phyloP scores from a whole-genome alignment of 768 basidiomycete species.

The Neoboletus magnificus region DNA sequence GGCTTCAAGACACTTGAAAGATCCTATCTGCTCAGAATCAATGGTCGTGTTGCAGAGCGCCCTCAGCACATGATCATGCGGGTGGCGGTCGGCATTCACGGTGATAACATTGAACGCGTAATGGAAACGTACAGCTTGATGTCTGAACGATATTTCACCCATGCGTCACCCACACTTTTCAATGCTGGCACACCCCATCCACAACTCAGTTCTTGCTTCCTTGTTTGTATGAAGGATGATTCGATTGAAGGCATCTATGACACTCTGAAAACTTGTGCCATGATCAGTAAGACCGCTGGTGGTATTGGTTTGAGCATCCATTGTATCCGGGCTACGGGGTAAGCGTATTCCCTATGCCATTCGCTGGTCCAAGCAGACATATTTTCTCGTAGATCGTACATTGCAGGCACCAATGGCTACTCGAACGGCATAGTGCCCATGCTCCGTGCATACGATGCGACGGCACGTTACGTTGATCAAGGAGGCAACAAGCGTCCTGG shows the following conservation, averaged over 20 bases:
- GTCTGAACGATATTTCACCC: conserved; percentile 98
- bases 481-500: conserved; percentile 99
- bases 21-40: conserved; percentile 91
- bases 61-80: conserved; percentile 99
- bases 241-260: conserved; percentile 99
- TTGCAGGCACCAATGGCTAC: conserved; percentile 98
- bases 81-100: conserved; percentile 97
- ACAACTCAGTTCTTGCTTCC: conserved; percentile 96
- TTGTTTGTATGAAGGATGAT: conserved; percentile 97
- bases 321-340: conserved; percentile 95
- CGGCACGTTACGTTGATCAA: conserved; percentile 97
- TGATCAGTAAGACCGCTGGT: conserved; percentile 99
- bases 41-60: conserved; percentile 93
- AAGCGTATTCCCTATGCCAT: conserved; percentile 20
- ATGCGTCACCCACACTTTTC: conserved; percentile 96
- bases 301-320: conserved; percentile 97
- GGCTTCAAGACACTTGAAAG: conserved; percentile 99
- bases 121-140: conserved; percentile 94
- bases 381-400: conserved; percentile 71
- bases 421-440: conserved; percentile 99
- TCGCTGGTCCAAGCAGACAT: background rate
- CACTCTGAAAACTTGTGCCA: conserved; percentile 95
- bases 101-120: conserved; percentile 79
- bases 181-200: conserved; percentile 95
- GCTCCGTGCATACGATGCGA: conserved; percentile 97